Evolutionary conservation across 2,329 filamentous ascomycete species (phyloP), one percentile per base, ranked within the genome.

Genomic region (Colletotrichum tropicale): DNA sequence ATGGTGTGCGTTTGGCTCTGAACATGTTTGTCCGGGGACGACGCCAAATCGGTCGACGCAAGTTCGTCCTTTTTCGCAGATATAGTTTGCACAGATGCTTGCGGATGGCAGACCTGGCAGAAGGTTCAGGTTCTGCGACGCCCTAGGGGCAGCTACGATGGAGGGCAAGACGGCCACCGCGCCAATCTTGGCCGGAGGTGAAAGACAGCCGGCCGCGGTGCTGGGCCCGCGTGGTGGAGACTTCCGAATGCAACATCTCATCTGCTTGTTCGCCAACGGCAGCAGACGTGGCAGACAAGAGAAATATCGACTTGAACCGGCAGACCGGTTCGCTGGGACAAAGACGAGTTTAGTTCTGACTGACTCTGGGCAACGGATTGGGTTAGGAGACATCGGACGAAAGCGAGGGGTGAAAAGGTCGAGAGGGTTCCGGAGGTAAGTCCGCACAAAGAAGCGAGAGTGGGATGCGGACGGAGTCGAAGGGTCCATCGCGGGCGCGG

Each of bases 401-500:
- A 48, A 30, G 62, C 55, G 55, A 61, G 21, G 18, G 32, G 32
- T 30, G 30, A 10, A 36, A 30, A 36, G 24, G 65, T 26, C 16
- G 65, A 21, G 24, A 66, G 67, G 60, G 21, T 18, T 55, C 62
- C 61, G 56, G 24, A 30, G 38, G 6, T 60, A 36, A 12, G 15
- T 64, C 32, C 60, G n/a, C n/a, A 52, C 52, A 60, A 73, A 62
- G 48, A 38, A 26, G 32, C 26, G n/a, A 32, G 34, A 32, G 21
- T 48, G 36, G 30, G 24, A 64, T 18, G 32, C 18, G 36, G 68
- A 62, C 72, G 69, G 55, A 62, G 8, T n/a, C 56, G 48, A 34
- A 62, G 43, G 70, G 58, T 65, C 70, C 43, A 73, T 58, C 32
- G 56, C 58, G 70, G 70, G 55, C 73, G 67, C 58, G 70, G 70